Evolutionary conservation across 139 green algal genomes (phyloP), one percentile per base, ranked within the genome.

Genomic region (Microglena sp.): DNA sequence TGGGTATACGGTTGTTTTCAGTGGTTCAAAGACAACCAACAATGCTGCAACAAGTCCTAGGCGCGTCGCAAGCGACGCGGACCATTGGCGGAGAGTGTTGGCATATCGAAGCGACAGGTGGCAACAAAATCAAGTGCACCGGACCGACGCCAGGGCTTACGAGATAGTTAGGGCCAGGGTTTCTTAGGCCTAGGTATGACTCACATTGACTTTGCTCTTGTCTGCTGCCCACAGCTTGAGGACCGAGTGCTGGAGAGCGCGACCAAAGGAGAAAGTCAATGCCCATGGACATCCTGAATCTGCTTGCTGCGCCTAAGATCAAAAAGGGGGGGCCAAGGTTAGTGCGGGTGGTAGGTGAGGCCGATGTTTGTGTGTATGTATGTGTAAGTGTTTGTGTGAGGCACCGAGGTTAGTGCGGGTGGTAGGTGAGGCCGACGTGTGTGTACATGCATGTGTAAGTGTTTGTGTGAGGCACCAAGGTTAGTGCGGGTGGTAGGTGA

Each of bases 231-330:
- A 85, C 0, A 78, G 55, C 66, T 85, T 77, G 18, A 85, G 69
- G 6, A 81, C 78, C 3, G 62, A 76, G n/a, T 75, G 71, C 63
- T 98, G 93, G 55, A 98, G 68, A 7, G 88, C 93, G 5, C 93
- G 77, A 4, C 92, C 93, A 69, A 91, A 98, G 3, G 85, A 95
- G 76, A 97, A 98, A 30, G 88, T 91, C 7, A 98, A 74, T 24
- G 79, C 68, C 92, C 93, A 98, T 34, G 91, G 90, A 71, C 76
- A 36, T 60, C 59, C 26, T 70, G 76, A 62, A 89, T 74, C 70
- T 87, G 74, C 18, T 4, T 50, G 32, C 33, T 27, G 21, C 11
- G 27, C 21, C 2, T 44, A 15, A 22, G 6, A n/a, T 59, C 18
- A 32, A 27, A 11, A 11, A 32, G 50, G 26, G 11, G 15, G 21